Evolutionary conservation across 768 basidiomycete genomes (phyloP).

Genomic region (Mycena alexandri): DNA sequence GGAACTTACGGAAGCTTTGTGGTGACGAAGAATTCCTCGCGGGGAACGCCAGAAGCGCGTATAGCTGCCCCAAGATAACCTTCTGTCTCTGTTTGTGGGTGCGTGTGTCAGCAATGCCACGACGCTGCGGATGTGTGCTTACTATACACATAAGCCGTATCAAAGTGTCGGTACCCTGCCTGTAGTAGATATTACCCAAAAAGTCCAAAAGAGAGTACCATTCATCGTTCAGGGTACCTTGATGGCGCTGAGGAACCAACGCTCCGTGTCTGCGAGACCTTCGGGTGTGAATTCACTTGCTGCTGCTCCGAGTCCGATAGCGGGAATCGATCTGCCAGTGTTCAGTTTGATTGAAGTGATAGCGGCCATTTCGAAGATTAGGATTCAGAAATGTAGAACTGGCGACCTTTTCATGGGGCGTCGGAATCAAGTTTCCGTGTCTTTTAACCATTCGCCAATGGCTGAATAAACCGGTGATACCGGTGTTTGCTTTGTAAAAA

Average conservation of each 20-base stretch:
- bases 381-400: too few relatives aligned
- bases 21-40: slow-evolving; percentile 62
- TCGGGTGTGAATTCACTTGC: neutral
- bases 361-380: neutral
- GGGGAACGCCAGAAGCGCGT: slow-evolving; percentile 60
- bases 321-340: neutral
- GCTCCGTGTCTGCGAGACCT: neutral
- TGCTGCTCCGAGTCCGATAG: slow-evolving; percentile 1
- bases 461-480: too few relatives aligned
- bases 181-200: slow-evolving; percentile 32
- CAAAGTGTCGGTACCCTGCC: slow-evolving; percentile 58
- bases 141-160: slow-evolving; percentile 54
- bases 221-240: slow-evolving; percentile 42
- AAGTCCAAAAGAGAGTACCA: neutral
- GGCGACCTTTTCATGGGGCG: too few relatives aligned
- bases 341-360: neutral
- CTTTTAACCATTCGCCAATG: too few relatives aligned
- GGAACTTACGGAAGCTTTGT: slow-evolving; percentile 59
- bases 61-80: slow-evolving; percentile 58
- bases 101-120: too few relatives aligned
- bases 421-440: too few relatives aligned
- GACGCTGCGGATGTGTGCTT: neutral
- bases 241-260: slow-evolving; percentile 57
- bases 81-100: slow-evolving; percentile 49
- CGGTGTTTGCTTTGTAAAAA: too few relatives aligned